Conservation (phyloP, 129 eudicot genomes). For the Helianthus annuus region DNA sequence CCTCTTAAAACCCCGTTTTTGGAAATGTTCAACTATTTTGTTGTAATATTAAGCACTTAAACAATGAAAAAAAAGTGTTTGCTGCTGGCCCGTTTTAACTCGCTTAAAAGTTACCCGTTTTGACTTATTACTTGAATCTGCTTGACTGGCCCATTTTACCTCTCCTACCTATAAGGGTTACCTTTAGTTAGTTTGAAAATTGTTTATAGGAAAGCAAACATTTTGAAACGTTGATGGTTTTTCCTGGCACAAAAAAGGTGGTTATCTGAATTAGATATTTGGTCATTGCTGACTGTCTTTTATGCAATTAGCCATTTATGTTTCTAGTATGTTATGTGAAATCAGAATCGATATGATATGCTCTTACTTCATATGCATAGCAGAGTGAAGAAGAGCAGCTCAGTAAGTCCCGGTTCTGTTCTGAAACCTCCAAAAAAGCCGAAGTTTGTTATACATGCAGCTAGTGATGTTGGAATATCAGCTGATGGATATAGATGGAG, state of each 20-base stretch:
- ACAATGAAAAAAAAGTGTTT: not conserved
- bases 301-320: not conserved
- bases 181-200: no score
- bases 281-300: not conserved
- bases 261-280: not conserved
- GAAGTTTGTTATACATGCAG: conserved; percentile 73
- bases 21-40: not conserved
- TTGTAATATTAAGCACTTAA: not conserved
- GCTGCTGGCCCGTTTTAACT: not conserved
- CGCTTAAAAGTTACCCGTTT: not conserved
- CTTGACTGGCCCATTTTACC: not conserved
- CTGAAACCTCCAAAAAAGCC: conserved; percentile 66
- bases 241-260: not conserved
- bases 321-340: conserved; percentile 6
- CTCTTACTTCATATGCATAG: conserved; percentile 4
- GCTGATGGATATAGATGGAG: conserved; percentile 87
- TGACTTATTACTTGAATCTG: not conserved
- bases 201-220: not conserved
- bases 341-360: conserved; percentile 6
- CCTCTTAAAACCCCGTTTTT: not conserved
- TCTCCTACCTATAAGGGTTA: not conserved
- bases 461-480: conserved; percentile 72
- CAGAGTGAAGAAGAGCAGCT: conserved; percentile 61
- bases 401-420: conserved; percentile 44
- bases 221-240: not conserved